Conservation (phyloP, 768 basidiomycete species). For the Lactarius hengduanensis region DNA sequence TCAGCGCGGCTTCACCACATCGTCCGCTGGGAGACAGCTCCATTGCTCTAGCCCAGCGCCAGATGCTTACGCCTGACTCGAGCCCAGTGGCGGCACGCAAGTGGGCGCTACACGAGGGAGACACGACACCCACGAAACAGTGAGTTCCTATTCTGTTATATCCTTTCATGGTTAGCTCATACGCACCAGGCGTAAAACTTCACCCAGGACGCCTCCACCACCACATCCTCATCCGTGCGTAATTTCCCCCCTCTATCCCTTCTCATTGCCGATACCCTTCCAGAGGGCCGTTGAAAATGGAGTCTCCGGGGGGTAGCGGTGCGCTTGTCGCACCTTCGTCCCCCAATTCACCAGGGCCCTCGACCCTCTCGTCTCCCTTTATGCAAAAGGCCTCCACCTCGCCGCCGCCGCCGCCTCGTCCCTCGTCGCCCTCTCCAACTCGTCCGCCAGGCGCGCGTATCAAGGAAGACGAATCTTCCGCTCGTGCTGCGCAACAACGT, state of each 20-base stretch:
- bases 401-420: conserved; percentile 8
- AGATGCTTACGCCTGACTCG: conserved; percentile 28
- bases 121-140: conserved; percentile 23
- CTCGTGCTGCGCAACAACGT: conserved; percentile 46
- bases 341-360: conserved; percentile 30
- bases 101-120: conserved; percentile 22
- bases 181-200: conserved; percentile 19
- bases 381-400: conserved; percentile 30
- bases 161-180: conserved; percentile 3
- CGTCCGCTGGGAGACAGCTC: conserved; percentile 5
- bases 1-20: conserved; percentile 15
- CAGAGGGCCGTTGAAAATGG: conserved; percentile 10
- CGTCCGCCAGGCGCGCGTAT: conserved; percentile 50
- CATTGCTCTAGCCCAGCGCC: conserved; percentile 8
- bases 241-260: not conserved
- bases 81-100: conserved; percentile 23
- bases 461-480: conserved; percentile 51
- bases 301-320: conserved; percentile 21
- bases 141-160: conserved; percentile 2
- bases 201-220: conserved; percentile 14
- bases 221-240: conserved; percentile 12
- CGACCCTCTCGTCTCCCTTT: conserved; percentile 37
- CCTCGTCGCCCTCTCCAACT: conserved; percentile 33
- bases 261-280: not conserved
- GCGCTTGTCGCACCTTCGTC: conserved; percentile 23